A percentile compares a stretch with the other conserved stretches of the same genome.
These are phyloP conservation scores for Geranomyces variabilis DNA, from an alignment of 192 early-diverging fungal genomes.

Conservation along the genomic window DNA sequence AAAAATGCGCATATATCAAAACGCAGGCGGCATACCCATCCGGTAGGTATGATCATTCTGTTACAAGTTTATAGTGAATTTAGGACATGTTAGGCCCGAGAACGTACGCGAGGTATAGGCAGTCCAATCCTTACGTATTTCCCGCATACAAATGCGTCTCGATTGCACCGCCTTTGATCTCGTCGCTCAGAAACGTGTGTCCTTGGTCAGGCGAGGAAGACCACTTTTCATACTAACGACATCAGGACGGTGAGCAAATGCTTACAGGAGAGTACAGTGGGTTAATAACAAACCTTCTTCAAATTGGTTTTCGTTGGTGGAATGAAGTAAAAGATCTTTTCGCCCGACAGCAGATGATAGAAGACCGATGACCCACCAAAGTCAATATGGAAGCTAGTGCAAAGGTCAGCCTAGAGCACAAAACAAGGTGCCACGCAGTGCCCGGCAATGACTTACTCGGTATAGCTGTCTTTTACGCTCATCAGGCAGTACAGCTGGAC, in stretches of 20 bases:
- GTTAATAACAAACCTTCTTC: slow-evolving; percentile 63
- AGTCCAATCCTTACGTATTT: slow-evolving; percentile 73
- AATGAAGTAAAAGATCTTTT: slow-evolving; percentile 89
- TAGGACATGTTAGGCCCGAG: not conserved
- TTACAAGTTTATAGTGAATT: not conserved
- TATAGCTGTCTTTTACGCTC: slow-evolving; percentile 89
- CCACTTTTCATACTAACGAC: slow-evolving; percentile 76
- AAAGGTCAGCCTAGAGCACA: not conserved
- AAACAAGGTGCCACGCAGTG: not conserved
- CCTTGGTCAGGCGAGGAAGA: slow-evolving; percentile 83
- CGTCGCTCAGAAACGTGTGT: slow-evolving; percentile 79
- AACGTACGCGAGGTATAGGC: slow-evolving; percentile 3
- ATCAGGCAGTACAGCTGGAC: slow-evolving; percentile 92
- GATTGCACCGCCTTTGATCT: slow-evolving; percentile 73
- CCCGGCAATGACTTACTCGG: slow-evolving; percentile 59
- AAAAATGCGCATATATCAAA: too few species aligned
- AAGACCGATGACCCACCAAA: slow-evolving; percentile 86
- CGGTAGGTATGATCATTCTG: slow-evolving; percentile 84
- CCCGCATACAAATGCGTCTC: slow-evolving; percentile 75
- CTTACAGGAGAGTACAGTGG: too few species aligned
- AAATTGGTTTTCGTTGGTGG: slow-evolving; percentile 81
- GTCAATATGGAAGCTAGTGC: slow-evolving; percentile 70
- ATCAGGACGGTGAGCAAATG: not conserved
- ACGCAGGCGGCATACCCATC: slow-evolving; percentile 58
- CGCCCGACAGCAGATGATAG: slow-evolving; percentile 85